A percentile compares a stretch with the other conserved stretches of the same genome.
Evolutionary conservation across 2,329 filamentous ascomycete genomes (phyloP).

Genomic region (Fusarium pseudonygamai): DNA sequence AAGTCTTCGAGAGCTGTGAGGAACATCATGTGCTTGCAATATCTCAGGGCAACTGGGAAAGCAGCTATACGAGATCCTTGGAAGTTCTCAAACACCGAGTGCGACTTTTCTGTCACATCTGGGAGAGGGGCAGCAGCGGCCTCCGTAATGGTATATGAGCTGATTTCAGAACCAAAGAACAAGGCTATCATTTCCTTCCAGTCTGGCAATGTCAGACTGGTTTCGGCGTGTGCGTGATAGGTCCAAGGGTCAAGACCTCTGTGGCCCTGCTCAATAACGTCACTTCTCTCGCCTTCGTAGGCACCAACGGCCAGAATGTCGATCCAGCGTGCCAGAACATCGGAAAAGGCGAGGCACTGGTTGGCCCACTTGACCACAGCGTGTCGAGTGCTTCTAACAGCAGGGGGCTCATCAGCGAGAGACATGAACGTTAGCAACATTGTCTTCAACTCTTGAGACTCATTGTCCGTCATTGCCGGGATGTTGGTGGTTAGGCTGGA

Average conservation of each 20-base stretch:
- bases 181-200: constrained; percentile 61
- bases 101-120: constrained; percentile 4
- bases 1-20: constrained; percentile 59
- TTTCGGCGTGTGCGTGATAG: constrained; percentile 56
- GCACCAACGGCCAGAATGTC: constrained; percentile 83
- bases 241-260: constrained; percentile 82
- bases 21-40: constrained; percentile 66
- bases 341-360: constrained; percentile 81
- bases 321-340: constrained; percentile 85
- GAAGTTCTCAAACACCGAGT: constrained; percentile 57
- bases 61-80: constrained; percentile 59
- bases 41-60: constrained; percentile 75
- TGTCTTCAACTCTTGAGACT: constrained; percentile 50
- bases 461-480: constrained; percentile 44
- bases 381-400: constrained; percentile 79
- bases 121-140: constrained; percentile 47
- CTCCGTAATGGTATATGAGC: constrained; percentile 47
- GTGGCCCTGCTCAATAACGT: constrained; percentile 88
- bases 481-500: constrained; percentile 73
- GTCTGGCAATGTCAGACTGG: constrained; percentile 55
- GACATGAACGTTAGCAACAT: constrained; percentile 77
- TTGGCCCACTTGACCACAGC: constrained; percentile 91
- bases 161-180: constrained; percentile 58
- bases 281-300: constrained; percentile 73
- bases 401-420: constrained; percentile 57